Base-by-base conservation (phyloP, 352 stramenopile genomes). In the Phytophthora gonapodyides region DNA sequence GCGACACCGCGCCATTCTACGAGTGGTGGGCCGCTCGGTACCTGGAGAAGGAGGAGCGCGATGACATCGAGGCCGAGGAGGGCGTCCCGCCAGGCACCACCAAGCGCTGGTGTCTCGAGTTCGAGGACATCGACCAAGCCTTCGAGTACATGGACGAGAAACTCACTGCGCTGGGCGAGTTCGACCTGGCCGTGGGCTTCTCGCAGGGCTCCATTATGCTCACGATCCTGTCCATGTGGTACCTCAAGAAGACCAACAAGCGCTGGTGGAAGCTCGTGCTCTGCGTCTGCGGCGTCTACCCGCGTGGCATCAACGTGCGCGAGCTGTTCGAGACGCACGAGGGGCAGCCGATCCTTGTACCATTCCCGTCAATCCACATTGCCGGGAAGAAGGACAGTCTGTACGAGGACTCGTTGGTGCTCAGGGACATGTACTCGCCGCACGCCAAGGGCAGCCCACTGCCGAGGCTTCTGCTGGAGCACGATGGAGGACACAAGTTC, bases 131-230 rank as follows among this genome's bases (percentile, higher is more conserved):
- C 21, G 65, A 75, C 55, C 61, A 62, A 16, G 54, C 69, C 5
- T 64, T 91, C 16, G 75, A 84, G 50, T 82, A 73, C 44, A 75
- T 95, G 57, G 65, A 86, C 41, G 57, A 83, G 21, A 76, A 90
- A 58, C 57, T 94, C 1, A 49, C 67, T 2, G 47, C 77, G 33
- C 55, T 92, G 15, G 87, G 84, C 11, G 81, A 87, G 7, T 88
- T 91, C 34, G 87, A 96, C 49, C 63, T 91, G 48, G 79, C 88
- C 15, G 40, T 93, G 7, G 84, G 83, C 12, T 96, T 96, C 45
- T 93, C 82, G 3, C 87, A 96, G 50, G 87, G 87, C 36, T 76
- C 80, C 2, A 75, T 84, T 19, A 78, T 91, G 63, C 52, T 89
- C 7, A 90, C 80, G 31, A 62, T 81, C 9, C 43, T 93, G 13